Base-by-base conservation (phyloP, 2,329 filamentous ascomycete species). In the Sporothrix pallida region DNA sequence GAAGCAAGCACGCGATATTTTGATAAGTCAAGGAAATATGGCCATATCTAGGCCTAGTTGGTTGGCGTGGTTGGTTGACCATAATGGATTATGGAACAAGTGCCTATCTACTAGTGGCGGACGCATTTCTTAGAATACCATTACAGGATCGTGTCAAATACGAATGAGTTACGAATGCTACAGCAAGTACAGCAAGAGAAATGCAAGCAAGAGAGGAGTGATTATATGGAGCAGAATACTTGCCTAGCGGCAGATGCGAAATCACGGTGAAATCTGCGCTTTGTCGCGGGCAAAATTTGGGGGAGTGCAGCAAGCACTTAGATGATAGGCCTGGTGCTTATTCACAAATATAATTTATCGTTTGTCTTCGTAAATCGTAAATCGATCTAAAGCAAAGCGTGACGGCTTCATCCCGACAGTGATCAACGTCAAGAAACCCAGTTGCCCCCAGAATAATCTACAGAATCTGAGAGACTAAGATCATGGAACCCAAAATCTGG, bases 111-210 rank as follows among this genome's bases (percentile, higher is more conserved):
- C 31, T 37, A 37, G 31, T 37, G 31, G 31, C 31, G 31, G 31
- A 37, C 31, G 31, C 60, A 44, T 44, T 8, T 42, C 58, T 44
- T 20, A 31, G 31, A 17, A 12, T 12, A 65, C 20, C 37, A 65
- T 10, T n/a, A 65, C 17, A 23, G 37, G 3, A n/a, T 46, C 31
- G 31, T 37, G 7, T 37, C 7, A 37, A 46, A 46, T 65, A 7
- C 6, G 37, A 65, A 65, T 15, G 60, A 65, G 37, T 65, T 60
- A 60, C 17, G 56, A 60, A 37, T 60, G 12, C 13, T 60, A 31
- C 56, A 31, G 56, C 44, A 50, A 50, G 48, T 50, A 23, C n/a
- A 56, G 52, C 9, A 23, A 26, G 23, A 26, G 20, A 26, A 9
- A 17, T 12, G n/a, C 52, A 20, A 2, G 31, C 4, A 31, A 6